Evolutionary conservation across 2,329 filamentous ascomycete genomes (phyloP).

Genomic region (Aotearoamyces nothofagi): DNA sequence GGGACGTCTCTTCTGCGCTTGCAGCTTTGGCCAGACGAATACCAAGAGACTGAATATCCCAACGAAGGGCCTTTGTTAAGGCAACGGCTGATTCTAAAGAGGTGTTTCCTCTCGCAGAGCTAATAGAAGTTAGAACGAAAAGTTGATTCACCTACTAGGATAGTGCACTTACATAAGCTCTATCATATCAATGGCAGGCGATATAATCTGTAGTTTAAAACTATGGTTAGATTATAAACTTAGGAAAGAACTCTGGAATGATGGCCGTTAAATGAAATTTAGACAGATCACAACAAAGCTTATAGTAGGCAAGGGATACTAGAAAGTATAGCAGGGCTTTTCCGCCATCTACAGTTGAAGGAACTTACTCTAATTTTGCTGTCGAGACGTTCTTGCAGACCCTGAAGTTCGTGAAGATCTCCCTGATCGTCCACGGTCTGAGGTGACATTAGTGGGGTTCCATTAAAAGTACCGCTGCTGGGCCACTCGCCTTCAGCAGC

Average conservation of each 20-base stretch:
- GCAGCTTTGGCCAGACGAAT: slow-evolving; percentile 58
- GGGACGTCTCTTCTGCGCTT: slow-evolving; percentile 38
- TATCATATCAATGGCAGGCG: slow-evolving; percentile 82
- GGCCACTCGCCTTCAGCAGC: slow-evolving; percentile 45
- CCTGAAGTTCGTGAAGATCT: slow-evolving; percentile 50
- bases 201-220: slow-evolving; percentile 47
- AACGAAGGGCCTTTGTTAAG: slow-evolving; percentile 68
- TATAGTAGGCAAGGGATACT: neutral
- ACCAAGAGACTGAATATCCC: slow-evolving; percentile 70
- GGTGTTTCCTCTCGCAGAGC: slow-evolving; percentile 59
- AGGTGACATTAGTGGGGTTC: neutral
- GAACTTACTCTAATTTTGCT: slow-evolving; percentile 69
- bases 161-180: slow-evolving; percentile 55
- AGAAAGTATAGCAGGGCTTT: neutral
- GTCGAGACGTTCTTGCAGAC: slow-evolving; percentile 60
- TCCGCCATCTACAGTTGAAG: too few species aligned
- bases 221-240: neutral
- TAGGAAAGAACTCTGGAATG: too few species aligned
- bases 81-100: slow-evolving; percentile 73
- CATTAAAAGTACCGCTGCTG: too few species aligned
- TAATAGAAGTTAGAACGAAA: slow-evolving; percentile 19
- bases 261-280: too few species aligned
- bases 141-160: too few species aligned
- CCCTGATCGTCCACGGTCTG: slow-evolving; percentile 56
- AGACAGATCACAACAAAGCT: too few species aligned